Evolutionary conservation across 257 asterid species (phyloP).

Genomic region (Agastache rugosa): DNA sequence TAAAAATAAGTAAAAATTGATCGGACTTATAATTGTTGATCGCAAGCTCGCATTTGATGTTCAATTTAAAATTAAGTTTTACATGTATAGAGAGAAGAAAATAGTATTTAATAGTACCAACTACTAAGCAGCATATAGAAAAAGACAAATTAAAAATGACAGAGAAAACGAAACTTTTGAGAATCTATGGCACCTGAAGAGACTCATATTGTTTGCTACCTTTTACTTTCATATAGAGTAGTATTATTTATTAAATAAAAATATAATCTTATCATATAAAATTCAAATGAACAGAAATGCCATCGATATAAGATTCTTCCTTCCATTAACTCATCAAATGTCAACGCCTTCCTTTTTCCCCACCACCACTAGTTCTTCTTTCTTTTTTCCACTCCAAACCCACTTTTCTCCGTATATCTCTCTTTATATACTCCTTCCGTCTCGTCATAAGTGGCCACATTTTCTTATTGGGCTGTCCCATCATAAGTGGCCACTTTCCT

Average conservation of each 20-base stretch:
- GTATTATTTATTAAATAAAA: not conserved
- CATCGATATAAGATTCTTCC: constrained; percentile 36
- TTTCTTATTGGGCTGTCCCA: too few relatives aligned
- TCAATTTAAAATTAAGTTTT: not conserved
- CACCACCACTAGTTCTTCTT: constrained; percentile 30
- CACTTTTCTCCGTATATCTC: not conserved
- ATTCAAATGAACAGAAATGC: constrained; percentile 35
- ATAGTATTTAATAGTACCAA: too few relatives aligned
- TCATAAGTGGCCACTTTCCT: too few relatives aligned
- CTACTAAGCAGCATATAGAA: too few relatives aligned
- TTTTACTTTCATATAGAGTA: constrained; percentile 12
- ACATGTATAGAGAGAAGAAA: not conserved
- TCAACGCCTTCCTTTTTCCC: constrained; percentile 48
- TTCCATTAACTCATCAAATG: constrained; percentile 47
- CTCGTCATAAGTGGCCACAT: too few relatives aligned
- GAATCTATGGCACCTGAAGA: constrained; percentile 44
- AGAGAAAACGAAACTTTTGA: constrained; percentile 22
- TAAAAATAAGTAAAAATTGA: too few relatives aligned
- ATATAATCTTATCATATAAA: not conserved
- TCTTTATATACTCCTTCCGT: too few relatives aligned
- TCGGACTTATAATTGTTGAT: too few relatives aligned
- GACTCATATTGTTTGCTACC: constrained; percentile 23
- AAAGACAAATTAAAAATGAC: constrained; percentile 32
- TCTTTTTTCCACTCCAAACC: constrained; percentile 8
- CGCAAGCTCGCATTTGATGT: not conserved